Evolutionary conservation across 192 early-diverging fungal species (phyloP).

Genomic region (Entophlyctis helioformis): DNA sequence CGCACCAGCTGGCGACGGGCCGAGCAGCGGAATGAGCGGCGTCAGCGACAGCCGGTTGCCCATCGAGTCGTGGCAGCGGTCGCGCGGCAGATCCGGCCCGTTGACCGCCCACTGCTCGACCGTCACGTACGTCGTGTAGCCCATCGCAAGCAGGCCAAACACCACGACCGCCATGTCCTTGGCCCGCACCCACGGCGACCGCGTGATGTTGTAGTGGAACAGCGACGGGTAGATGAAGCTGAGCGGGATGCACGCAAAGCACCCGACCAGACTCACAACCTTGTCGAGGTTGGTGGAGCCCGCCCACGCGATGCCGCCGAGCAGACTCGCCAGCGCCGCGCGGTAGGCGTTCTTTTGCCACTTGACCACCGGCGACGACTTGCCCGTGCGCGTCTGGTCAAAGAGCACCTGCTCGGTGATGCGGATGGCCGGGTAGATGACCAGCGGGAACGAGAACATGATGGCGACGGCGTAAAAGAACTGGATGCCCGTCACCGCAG

Average conservation of each 20-base stretch:
- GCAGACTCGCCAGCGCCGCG: slow-evolving; percentile 45
- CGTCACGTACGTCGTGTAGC: slow-evolving; percentile 74
- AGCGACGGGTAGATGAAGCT: slow-evolving; percentile 80
- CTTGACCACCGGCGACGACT: slow-evolving; percentile 65
- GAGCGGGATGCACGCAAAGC: slow-evolving; percentile 57
- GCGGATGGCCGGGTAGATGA: slow-evolving; percentile 85
- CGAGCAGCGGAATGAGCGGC: too few species aligned
- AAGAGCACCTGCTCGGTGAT: slow-evolving; percentile 87
- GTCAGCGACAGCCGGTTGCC: too few species aligned
- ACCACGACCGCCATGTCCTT: slow-evolving; percentile 50
- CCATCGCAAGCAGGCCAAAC: slow-evolving; percentile 57
- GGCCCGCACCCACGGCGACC: slow-evolving; percentile 10
- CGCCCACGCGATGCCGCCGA: slow-evolving; percentile 62
- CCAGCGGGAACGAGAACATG: slow-evolving; percentile 83
- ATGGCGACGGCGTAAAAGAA: slow-evolving; percentile 85
- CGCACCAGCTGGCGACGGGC: too few species aligned
- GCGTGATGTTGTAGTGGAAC: slow-evolving; percentile 55
- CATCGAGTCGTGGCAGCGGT: too few species aligned
- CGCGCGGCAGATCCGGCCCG: slow-evolving; percentile 28
- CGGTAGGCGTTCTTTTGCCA: slow-evolving; percentile 80
- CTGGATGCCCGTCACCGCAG: slow-evolving; percentile 60
- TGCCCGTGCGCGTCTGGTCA: slow-evolving; percentile 57
- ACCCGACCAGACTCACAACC: slow-evolving; percentile 74
- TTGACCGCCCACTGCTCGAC: slow-evolving; percentile 48
- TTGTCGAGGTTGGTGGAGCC: slow-evolving; percentile 69